Conservation (phyloP, 768 basidiomycete species). For the Mycena haematopus region DNA sequence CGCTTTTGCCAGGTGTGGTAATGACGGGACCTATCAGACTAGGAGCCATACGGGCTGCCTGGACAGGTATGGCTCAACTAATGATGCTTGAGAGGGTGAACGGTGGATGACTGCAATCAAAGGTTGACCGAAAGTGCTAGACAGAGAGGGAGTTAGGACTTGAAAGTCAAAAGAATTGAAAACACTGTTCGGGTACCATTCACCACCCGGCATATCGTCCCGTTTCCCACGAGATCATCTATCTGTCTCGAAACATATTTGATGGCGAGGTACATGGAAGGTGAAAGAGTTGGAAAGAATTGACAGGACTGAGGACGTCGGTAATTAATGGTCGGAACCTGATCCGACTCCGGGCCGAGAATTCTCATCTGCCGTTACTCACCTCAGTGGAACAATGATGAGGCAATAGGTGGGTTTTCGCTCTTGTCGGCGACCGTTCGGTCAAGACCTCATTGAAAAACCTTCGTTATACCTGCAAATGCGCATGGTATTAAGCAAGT, state of each 20-base stretch:
- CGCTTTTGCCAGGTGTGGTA: conserved; percentile 15
- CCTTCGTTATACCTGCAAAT: neutral
- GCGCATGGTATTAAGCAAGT: neutral
- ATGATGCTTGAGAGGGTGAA: neutral
- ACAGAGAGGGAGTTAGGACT: neutral
- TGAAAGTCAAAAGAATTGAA: neutral
- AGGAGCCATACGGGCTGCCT: neutral
- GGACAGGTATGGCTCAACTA: neutral
- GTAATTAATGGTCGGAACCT: neutral
- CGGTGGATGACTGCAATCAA: neutral
- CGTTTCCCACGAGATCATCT: neutral
- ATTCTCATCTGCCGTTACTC: no score
- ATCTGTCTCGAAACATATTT: neutral
- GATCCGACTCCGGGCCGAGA: conserved; percentile 5
- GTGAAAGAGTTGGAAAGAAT: neutral
- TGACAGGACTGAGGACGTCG: conserved; percentile 1
- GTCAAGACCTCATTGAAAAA: neutral
- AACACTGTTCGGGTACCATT: neutral
- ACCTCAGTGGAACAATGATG: no score
- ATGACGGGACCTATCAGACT: conserved; percentile 25
- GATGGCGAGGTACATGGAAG: conserved; percentile 21
- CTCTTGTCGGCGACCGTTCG: neutral
- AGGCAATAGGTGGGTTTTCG: neutral
- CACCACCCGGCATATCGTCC: neutral
- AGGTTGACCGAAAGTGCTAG: neutral